Base-by-base conservation (phyloP, 768 basidiomycete species). In the Crepidotus variabilis region DNA sequence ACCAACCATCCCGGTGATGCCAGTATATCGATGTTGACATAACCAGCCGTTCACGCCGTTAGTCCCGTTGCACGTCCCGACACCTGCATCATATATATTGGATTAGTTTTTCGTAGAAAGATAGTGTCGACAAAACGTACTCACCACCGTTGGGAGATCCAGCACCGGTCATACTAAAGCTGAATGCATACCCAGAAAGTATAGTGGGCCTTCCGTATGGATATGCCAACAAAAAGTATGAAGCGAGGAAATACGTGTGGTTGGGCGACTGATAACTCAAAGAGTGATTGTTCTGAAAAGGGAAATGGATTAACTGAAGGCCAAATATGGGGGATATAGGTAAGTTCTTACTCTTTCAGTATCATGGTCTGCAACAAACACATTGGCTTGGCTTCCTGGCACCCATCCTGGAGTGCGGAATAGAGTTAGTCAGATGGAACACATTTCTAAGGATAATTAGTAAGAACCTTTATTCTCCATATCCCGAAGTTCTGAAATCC, bases 311-410 rank as follows among this genome's bases (percentile, higher is more conserved):
- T 32, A 11, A n/a, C 18, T 57, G 6, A 52, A 23, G 16, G 28
- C 3, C 28, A 8, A 28, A 8, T 34, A 22, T 46, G 8, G 6
- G 35, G 3, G 47, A 18, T 21, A n/a, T 52, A 6, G 13, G 48
- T 23, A 54, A 10, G 5, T 16, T 60, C 71, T 33, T 50, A 78
- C 79, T 47, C 87, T 71, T 66, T 88, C 87, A 1, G 86, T 88
- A 60, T 88, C 87, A 56, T 88, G 87, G 61, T 88, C 86, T 0
- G 80, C 72, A 2, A 88, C 85, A 56, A 88, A 88, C 7, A 83
- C 78, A 60, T 88, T 88, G 0, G 86, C 86, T 6, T 63, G 60
- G 0, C 63, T 70, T 2, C 84, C 75, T 0, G 79, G 47, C 1
- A 87, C 72, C 86, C 85, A 89, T 2, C 84, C 84, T 85, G 52